Conservation (phyloP, 1,284 basidiomycete genomes). For the Sanghuangporus baumii region DNA sequence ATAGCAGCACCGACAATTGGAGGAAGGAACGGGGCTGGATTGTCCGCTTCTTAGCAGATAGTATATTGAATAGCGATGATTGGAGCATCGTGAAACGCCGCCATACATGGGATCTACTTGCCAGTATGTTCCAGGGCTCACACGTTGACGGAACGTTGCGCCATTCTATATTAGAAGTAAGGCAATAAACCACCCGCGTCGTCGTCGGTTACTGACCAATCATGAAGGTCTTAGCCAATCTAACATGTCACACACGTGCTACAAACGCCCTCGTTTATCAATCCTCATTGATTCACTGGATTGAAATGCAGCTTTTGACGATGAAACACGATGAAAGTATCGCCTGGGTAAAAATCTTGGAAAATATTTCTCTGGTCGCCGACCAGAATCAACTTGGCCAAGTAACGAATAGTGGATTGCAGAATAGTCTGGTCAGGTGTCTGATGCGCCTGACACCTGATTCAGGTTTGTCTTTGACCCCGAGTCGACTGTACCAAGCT, state of each 20-base stretch:
- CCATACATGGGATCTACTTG: conserved; percentile 84
- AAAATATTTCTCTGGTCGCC: conserved; percentile 55
- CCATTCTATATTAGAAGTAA: conserved; percentile 61
- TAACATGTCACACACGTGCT: conserved; percentile 64
- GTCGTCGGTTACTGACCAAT: neutral
- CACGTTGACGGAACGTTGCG: conserved; percentile 49
- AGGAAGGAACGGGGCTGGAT: conserved; percentile 88
- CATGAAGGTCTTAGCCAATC: conserved; percentile 59
- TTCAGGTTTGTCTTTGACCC: conserved; percentile 20
- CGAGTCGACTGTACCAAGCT: neutral
- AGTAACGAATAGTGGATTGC: conserved; percentile 53
- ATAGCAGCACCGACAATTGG: conserved; percentile 73
- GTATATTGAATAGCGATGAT: conserved; percentile 67
- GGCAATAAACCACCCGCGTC: conserved; percentile 9
- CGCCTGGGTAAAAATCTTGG: conserved; percentile 64
- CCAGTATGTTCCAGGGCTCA: conserved; percentile 71
- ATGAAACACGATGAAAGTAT: conserved; percentile 39
- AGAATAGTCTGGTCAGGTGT: conserved; percentile 45
- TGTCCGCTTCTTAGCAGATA: conserved; percentile 77
- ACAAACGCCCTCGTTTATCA: conserved; percentile 63
- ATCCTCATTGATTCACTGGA: conserved; percentile 70
- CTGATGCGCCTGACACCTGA: conserved; percentile 36
- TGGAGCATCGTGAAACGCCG: conserved; percentile 79
- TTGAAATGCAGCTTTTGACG: conserved; percentile 60
- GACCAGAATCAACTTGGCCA: conserved; percentile 44